phyloP scores from a whole-genome alignment of 73 alveolate species.

The Paramecium sexaurelia region DNA sequence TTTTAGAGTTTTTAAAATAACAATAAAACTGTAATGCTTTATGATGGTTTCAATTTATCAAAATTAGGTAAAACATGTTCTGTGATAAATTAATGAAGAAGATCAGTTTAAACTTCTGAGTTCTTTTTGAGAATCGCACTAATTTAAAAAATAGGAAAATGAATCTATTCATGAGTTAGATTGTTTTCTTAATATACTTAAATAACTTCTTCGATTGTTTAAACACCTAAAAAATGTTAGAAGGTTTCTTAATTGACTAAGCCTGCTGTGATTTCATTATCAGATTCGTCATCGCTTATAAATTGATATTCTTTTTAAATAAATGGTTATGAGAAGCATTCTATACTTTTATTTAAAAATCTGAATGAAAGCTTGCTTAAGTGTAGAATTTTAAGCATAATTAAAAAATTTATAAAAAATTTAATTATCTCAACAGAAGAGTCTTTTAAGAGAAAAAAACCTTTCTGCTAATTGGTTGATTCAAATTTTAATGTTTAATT shows the following conservation, averaged over 20 bases:
- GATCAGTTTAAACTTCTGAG: background rate
- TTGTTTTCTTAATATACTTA: background rate
- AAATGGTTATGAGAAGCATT: background rate
- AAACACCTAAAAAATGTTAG: background rate
- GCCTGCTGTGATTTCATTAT: background rate
- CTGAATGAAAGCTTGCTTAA: background rate
- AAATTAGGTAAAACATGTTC: background rate
- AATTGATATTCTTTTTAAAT: background rate
- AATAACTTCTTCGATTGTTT: background rate
- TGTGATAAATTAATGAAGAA: background rate
- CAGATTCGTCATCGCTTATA: background rate
- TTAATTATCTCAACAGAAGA: background rate
- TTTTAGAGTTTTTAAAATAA: background rate
- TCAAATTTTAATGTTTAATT: too few species aligned
- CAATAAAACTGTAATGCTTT: background rate
- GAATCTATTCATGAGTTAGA: background rate
- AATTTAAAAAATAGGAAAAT: background rate
- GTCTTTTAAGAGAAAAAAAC: background rate
- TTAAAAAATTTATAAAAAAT: background rate
- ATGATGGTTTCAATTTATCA: background rate
- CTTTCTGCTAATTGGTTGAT: background rate
- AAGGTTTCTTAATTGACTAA: background rate
- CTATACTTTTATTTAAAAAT: background rate
- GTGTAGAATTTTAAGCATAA: background rate
- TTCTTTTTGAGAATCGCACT: background rate